Evolutionary conservation across 1,284 basidiomycete genomes (phyloP).

Genomic region (Agaricales sp.): DNA sequence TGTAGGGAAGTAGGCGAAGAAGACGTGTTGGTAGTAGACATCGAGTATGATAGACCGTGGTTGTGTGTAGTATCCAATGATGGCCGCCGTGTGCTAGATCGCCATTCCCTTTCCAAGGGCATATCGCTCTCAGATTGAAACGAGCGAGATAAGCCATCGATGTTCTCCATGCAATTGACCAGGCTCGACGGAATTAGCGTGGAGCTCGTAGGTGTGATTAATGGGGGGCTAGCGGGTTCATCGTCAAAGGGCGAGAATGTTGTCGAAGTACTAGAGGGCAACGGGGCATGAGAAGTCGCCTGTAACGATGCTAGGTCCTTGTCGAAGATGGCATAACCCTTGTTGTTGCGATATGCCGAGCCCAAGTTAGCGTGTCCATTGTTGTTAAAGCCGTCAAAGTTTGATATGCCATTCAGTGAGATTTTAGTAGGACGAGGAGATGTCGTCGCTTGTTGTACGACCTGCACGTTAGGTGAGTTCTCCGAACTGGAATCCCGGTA

Average conservation of each 20-base stretch:
- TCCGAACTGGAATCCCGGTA: constrained; percentile 1
- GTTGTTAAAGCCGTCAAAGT: constrained; percentile 16
- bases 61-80: constrained; percentile 14
- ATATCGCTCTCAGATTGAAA: constrained; percentile 49
- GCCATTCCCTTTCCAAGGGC: constrained; percentile 42
- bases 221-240: constrained; percentile 9
- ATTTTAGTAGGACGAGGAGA: constrained; percentile 27
- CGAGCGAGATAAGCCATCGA: constrained; percentile 31
- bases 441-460: constrained; percentile 3
- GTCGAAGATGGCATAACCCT: constrained; percentile 24
- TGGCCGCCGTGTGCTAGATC: constrained; percentile 17
- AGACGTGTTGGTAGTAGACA: constrained; percentile 10
- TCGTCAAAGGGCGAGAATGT: constrained; percentile 37
- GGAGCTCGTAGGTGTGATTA: constrained; percentile 31
- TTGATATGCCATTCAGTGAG: constrained; percentile 27
- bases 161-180: constrained; percentile 43
- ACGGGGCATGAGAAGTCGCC: not conserved
- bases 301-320: constrained; percentile 24
- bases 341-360: not conserved
- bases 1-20: constrained; percentile 16
- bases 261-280: constrained; percentile 28
- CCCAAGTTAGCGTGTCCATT: not conserved
- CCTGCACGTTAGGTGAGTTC: constrained; percentile 7
- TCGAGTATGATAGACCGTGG: constrained; percentile 12
- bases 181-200: constrained; percentile 49